These are phyloP conservation scores for Spizellomyces punctatus DNA, from an alignment of 192 early-diverging fungal genomes.

Conservation along the genomic window DNA sequence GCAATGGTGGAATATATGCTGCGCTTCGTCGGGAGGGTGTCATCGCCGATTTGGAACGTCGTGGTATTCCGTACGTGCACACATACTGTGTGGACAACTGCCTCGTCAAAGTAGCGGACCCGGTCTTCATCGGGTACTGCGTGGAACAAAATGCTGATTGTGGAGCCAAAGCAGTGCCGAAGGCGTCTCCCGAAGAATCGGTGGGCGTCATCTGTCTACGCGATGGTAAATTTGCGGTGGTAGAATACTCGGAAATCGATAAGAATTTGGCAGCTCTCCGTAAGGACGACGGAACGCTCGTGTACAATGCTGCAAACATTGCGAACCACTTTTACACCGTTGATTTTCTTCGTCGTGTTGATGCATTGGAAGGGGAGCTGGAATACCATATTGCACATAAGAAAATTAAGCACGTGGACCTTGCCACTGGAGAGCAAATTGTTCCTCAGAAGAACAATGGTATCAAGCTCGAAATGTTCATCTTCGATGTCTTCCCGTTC, in stretches of 20 bases:
- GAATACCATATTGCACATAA: conserved; percentile 98
- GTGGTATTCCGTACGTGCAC: conserved; percentile 88
- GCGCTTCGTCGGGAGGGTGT: conserved; percentile 84
- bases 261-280: conserved; percentile 67
- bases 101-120: conserved; percentile 94
- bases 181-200: conserved; percentile 80
- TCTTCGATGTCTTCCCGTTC: conserved; percentile 98
- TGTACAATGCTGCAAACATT: conserved; percentile 94
- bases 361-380: conserved; percentile 78
- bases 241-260: conserved; percentile 97
- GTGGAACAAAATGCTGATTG: conserved; percentile 87
- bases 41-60: conserved; percentile 74
- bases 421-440: conserved; percentile 70
- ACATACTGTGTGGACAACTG: conserved; percentile 99
- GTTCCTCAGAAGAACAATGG: conserved; percentile 84
- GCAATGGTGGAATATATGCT: conserved; percentile 93
- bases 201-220: conserved; percentile 95
- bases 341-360: conserved; percentile 85
- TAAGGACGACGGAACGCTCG: conserved; percentile 66
- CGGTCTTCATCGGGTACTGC: conserved; percentile 94
- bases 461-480: conserved; percentile 98
- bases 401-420: conserved; percentile 93
- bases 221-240: conserved; percentile 80
- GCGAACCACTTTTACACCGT: conserved; percentile 97
- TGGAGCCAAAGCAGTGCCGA: conserved; percentile 94